Evolutionary conservation across 805 yeast genomes (phyloP).

Genomic region (Metschnikowia arizonensis): DNA sequence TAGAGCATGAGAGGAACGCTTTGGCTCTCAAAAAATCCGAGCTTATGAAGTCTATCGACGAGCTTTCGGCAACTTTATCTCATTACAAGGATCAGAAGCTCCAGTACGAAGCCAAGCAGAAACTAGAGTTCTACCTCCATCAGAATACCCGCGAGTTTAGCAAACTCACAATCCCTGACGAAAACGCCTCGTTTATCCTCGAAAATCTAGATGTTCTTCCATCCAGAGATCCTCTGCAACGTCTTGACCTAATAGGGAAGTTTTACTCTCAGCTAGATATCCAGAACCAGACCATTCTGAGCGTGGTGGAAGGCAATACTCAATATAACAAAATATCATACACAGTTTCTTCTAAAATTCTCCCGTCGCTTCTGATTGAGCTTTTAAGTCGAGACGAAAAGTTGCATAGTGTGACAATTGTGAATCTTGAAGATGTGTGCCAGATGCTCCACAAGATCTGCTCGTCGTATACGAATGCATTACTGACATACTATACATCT

Average conservation of each 20-base stretch:
- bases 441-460: constrained; percentile 10
- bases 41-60: constrained; percentile 10
- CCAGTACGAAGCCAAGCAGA: constrained; percentile 15
- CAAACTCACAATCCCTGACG: constrained; percentile 11
- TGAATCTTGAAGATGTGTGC: constrained; percentile 3
- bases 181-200: constrained; percentile 16
- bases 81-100: constrained; percentile 13
- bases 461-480: constrained; percentile 18
- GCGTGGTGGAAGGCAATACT: not conserved
- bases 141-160: constrained; percentile 16
- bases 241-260: constrained; percentile 23
- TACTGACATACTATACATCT: constrained; percentile 25
- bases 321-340: constrained; percentile 3
- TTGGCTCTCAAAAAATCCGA: constrained; percentile 8
- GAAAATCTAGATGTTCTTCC: constrained; percentile 33
- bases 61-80: constrained; percentile 7
- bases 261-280: constrained; percentile 27
- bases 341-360: constrained; percentile 2
- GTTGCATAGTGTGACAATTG: constrained; percentile 8
- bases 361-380: constrained; percentile 9
- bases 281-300: constrained; percentile 1
- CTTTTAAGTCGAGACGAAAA: constrained; percentile 10
- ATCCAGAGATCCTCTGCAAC: constrained; percentile 29
- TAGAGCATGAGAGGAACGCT: constrained; percentile 11
- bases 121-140: constrained; percentile 16